Evolutionary conservation across 2,329 filamentous ascomycete species (phyloP), one percentile per base, ranked within the genome.

Genomic region (Alternaria angustiovoidea): DNA sequence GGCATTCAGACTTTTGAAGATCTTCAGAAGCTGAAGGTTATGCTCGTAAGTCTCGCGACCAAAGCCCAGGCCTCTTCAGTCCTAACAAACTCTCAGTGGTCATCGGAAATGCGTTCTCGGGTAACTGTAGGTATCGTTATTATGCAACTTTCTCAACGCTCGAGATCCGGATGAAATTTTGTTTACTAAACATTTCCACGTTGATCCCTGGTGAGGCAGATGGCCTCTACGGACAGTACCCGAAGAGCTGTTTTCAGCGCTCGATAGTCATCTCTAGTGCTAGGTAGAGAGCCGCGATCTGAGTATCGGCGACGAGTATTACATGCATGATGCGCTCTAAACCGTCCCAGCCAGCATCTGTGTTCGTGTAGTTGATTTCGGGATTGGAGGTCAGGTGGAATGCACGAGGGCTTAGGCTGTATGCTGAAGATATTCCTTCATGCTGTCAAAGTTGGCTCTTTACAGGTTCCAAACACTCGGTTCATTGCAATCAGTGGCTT

Each of bases 11-110:
- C 59, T 59, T 61, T 66, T 72, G 64, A 71, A 68, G 4, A 70
- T 53, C 47, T 71, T 66, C 32, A 70, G 67, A 9, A 78, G 54
- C 12, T 69, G 65, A 2, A 78, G 62, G 26, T 71, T 73, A 43
- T 80, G 76, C 64, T 81, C 79, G 59, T 80, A 82, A 1, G 76
- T 73, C 57, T 80, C 78, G 12, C 75, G 75, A 47, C 79, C 77
- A 57, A 77, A 78, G 14, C 78, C 79, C 24, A 70, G 51, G 65
- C 63, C 62, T 78, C 76, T 11, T 72, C 70, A 0, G 57, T 38
- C 18, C 59, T 61, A 52, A 81, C 59, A 0, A 75, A 58, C 0
- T 68, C 62, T 77, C 79, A 81, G 32, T 79, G 77, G 6, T 74
- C 72, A 52, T 79, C 71, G 0, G 76, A 73, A 34, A 80, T 66